Conservation (phyloP, 345 rosid genomes). For the Gossypium herbaceum region DNA sequence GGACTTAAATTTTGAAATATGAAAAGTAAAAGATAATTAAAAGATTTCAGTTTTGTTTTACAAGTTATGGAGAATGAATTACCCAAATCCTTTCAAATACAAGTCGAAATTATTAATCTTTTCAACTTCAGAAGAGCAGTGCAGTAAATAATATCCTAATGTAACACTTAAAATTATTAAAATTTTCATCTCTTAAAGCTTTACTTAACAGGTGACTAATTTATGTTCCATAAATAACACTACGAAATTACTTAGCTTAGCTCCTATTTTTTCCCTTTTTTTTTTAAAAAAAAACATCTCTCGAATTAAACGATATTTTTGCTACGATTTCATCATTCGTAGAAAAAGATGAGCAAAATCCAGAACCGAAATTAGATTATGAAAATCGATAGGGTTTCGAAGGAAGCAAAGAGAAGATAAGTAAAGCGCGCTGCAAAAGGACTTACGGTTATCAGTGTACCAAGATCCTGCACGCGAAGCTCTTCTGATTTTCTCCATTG, state of each 20-base stretch:
- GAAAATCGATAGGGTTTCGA: constrained; percentile 2
- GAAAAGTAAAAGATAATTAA: no score
- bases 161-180: not conserved
- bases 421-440: not conserved
- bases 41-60: no score
- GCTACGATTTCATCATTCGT: not conserved
- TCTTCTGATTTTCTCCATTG: constrained; percentile 53
- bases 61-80: not conserved
- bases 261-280: not conserved
- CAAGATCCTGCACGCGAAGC: constrained; percentile 82
- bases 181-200: not conserved
- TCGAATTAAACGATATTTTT: no score
- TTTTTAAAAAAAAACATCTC: no score
- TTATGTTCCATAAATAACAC: not conserved
- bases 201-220: not conserved
- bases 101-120: not conserved
- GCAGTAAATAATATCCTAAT: not conserved
- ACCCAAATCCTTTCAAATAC: not conserved
- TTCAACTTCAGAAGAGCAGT: not conserved
- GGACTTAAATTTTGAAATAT: no score
- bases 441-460: constrained; percentile 78
- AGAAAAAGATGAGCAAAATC: not conserved
- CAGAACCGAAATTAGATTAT: not conserved
- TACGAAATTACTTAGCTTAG: not conserved
- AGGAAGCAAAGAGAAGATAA: constrained; percentile 1